phyloP scores from a whole-genome alignment of 2,329 filamentous ascomycete species.

The Penicillium sp. region DNA sequence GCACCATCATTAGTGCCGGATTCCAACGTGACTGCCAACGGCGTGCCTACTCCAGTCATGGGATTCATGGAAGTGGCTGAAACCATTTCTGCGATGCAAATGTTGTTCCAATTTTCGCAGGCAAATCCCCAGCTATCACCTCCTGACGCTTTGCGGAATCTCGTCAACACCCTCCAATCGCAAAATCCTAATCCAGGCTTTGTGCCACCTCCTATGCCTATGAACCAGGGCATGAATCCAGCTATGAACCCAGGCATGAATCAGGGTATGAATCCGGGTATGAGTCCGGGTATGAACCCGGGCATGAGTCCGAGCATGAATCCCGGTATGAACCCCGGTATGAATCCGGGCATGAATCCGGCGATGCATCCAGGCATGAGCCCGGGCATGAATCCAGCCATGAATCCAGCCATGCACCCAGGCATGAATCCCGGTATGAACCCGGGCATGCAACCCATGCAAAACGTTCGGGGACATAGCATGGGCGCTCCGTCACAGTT shows the following conservation, averaged over 20 bases:
- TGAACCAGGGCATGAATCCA: constrained; percentile 2
- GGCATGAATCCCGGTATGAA: constrained; percentile 19
- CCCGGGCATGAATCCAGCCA: constrained; percentile 21
- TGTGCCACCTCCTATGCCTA: constrained; percentile 29
- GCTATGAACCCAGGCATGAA: not conserved
- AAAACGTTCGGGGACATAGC: constrained; percentile 43
- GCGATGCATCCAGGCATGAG: not conserved
- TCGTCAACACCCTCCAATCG: constrained; percentile 47
- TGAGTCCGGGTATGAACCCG: constrained; percentile 20
- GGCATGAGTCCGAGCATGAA: not conserved
- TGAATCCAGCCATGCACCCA: not conserved
- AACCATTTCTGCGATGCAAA: constrained; percentile 63
- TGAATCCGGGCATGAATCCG: not conserved
- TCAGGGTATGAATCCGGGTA: not conserved
- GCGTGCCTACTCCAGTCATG: constrained; percentile 56
- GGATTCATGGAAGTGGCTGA: constrained; percentile 64
- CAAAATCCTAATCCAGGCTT: constrained; percentile 34
- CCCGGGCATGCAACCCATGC: constrained; percentile 35
- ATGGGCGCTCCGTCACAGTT: constrained; percentile 52
- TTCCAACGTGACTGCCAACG: constrained; percentile 48
- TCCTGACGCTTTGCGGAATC: constrained; percentile 53
- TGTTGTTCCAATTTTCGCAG: constrained; percentile 57
- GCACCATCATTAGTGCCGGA: constrained; percentile 43
- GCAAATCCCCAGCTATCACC: constrained; percentile 53
- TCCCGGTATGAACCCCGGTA: not conserved